Conservation (phyloP, 805 yeast species). For the Suhomyces pyralidae region DNA sequence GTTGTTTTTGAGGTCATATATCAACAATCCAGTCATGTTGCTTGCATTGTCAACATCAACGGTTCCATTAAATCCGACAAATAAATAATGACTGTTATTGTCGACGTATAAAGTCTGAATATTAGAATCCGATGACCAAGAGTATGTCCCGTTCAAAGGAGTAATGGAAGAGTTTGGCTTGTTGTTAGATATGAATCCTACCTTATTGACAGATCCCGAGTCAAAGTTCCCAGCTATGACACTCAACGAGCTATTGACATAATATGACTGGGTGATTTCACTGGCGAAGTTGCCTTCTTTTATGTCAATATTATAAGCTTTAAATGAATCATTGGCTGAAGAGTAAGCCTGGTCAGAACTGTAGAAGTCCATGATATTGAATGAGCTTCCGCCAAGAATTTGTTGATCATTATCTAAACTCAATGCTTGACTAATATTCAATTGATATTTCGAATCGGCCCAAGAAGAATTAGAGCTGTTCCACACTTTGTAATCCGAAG, state of each 20-base stretch:
- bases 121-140: conserved; percentile 24
- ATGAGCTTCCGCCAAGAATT: conserved; percentile 33
- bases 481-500: conserved; percentile 34
- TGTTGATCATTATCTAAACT: conserved; percentile 24
- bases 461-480: conserved; percentile 36
- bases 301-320: conserved; percentile 21
- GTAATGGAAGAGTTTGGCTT: conserved; percentile 9
- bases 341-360: conserved; percentile 25
- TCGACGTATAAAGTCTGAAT: conserved; percentile 37
- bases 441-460: conserved; percentile 30
- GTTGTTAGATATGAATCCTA: conserved; percentile 28
- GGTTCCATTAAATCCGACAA: conserved; percentile 46
- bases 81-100: conserved; percentile 30
- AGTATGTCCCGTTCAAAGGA: conserved; percentile 19
- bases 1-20: conserved; percentile 47
- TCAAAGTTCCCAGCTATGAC: conserved; percentile 61
- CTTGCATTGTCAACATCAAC: conserved; percentile 18
- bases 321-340: conserved; percentile 18
- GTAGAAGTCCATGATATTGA: conserved; percentile 32
- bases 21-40: conserved; percentile 44
- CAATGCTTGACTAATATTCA: conserved; percentile 27
- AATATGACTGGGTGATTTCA: conserved; percentile 32
- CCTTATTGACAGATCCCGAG: conserved; percentile 15
- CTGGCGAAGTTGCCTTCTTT: conserved; percentile 10
- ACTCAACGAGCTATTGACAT: conserved; percentile 48